Evolutionary conservation across 257 asterid species (phyloP), one percentile per base, ranked within the genome.

Genomic region (Dorcoceras hygrometricum): DNA sequence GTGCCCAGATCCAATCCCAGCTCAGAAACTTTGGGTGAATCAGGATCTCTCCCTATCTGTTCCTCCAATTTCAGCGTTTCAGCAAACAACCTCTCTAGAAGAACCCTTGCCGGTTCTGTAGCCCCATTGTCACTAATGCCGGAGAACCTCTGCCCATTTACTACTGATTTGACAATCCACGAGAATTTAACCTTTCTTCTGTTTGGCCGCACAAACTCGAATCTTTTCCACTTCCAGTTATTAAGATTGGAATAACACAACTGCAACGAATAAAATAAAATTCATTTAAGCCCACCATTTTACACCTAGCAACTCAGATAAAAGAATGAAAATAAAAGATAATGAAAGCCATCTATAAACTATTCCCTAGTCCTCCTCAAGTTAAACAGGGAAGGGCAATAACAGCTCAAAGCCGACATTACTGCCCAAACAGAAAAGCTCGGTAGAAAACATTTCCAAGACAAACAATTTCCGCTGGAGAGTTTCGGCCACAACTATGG

Each of bases 31-130:
- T 78, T 84, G 54, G 89, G 84, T 20, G 81, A 77, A 55, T 18
- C 46, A 62, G 95, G 86, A 78, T 87, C 85, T 76, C 82, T 75
- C 32, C 86, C 82, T 6, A 87, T 83, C 75, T 81, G 91, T 74
- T 90, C 88, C 77, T 93, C 98, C 24, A 93, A 86, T 67, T 82
- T 88, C 69, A 86, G 97, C 23, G 94, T 83, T 81, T 92, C 89
- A 55, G 82, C 82, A 72, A 89, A 89, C 79, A 88, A 77, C 69
- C 87, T 83, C 86, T 86, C 95, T 55, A 92, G 84, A 69, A 90
- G 92, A 76, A 79, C 65, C 81, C 95, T 80, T 46, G 93, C 84
- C 6, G 94, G 90, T 56, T 85, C 90, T 16, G 76, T 75, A 20
- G 84, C 85, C 55, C 87, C 97, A 77, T 74, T 78, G 46, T 73